Conservation (phyloP, 2,329 filamentous ascomycete genomes). For the Neonectria neomacrospora region DNA sequence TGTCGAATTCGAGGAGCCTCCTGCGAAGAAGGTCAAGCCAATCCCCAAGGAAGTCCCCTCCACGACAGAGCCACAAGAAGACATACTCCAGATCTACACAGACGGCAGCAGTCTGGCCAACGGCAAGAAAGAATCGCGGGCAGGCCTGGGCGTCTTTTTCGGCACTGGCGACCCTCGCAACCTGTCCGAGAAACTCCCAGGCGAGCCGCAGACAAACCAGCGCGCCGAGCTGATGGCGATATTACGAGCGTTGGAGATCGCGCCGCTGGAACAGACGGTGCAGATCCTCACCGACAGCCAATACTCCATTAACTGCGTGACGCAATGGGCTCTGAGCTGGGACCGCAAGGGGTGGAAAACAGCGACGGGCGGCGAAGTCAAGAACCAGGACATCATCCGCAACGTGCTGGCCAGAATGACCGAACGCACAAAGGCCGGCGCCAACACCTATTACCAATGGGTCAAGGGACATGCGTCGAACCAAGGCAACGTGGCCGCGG, state of each 20-base stretch:
- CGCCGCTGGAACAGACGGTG: constrained; percentile 73
- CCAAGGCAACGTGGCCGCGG: constrained; percentile 82
- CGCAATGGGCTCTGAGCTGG: constrained; percentile 85
- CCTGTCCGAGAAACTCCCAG: constrained; percentile 79
- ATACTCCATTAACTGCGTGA: constrained; percentile 91
- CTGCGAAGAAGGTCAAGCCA: constrained; percentile 39
- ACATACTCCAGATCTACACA: constrained; percentile 63
- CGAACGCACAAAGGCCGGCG: constrained; percentile 69
- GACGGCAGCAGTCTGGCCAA: constrained; percentile 72
- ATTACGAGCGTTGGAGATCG: constrained; percentile 81
- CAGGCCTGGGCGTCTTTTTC: constrained; percentile 74
- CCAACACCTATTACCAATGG: constrained; percentile 81
- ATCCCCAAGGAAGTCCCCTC: constrained; percentile 43
- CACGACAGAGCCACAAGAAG: constrained; percentile 23
- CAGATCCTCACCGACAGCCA: constrained; percentile 89
- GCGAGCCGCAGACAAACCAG: constrained; percentile 88
- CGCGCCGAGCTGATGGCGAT: constrained; percentile 95
- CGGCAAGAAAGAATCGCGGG: constrained; percentile 63
- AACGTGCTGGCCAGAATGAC: constrained; percentile 77
- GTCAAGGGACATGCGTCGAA: constrained; percentile 85
- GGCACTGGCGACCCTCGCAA: constrained; percentile 67
- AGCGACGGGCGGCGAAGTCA: constrained; percentile 74
- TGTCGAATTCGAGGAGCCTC: constrained; percentile 36
- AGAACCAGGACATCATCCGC: constrained; percentile 87
- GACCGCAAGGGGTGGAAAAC: constrained; percentile 80